These are phyloP conservation scores for Volvox africanus DNA, from an alignment of 139 green algal species.

Conservation along the genomic window DNA sequence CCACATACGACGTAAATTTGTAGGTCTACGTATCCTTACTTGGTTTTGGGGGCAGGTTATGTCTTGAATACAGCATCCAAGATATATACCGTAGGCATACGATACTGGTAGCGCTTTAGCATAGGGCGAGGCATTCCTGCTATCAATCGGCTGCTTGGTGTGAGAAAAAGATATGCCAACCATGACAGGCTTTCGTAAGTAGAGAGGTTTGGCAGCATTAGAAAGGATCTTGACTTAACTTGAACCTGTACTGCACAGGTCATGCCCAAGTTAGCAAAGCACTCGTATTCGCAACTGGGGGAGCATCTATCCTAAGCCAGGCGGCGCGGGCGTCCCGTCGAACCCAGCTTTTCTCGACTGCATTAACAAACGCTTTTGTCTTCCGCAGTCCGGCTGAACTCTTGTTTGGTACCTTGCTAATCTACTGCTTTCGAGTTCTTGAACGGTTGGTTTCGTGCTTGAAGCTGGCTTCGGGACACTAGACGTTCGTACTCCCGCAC, in stretches of 20 bases:
- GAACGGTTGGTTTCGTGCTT: conserved; percentile 56
- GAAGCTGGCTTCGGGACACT: too few species aligned
- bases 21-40: background rate
- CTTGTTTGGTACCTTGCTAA: conserved; percentile 61
- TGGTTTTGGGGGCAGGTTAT: background rate
- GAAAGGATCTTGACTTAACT: background rate
- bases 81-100: background rate
- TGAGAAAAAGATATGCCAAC: conserved; percentile 9
- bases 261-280: conserved; percentile 72
- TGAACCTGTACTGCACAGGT: conserved; percentile 36
- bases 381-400: conserved; percentile 72
- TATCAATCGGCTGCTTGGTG: background rate
- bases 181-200: conserved; percentile 43
- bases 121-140: background rate
- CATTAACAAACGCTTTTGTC: conserved; percentile 39
- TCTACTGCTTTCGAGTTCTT: conserved; percentile 77
- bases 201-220: background rate
- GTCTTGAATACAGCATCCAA: background rate
- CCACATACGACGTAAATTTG: background rate
- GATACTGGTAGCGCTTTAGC: background rate
- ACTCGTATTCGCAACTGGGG: conserved; percentile 59
- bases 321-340: conserved; percentile 52
- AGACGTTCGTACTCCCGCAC: too few species aligned
- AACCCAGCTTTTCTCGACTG: conserved; percentile 36
- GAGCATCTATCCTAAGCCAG: conserved; percentile 58